Base-by-base conservation (phyloP, 371 early-diverging fungal genomes). In the Entomophthora muscae region DNA sequence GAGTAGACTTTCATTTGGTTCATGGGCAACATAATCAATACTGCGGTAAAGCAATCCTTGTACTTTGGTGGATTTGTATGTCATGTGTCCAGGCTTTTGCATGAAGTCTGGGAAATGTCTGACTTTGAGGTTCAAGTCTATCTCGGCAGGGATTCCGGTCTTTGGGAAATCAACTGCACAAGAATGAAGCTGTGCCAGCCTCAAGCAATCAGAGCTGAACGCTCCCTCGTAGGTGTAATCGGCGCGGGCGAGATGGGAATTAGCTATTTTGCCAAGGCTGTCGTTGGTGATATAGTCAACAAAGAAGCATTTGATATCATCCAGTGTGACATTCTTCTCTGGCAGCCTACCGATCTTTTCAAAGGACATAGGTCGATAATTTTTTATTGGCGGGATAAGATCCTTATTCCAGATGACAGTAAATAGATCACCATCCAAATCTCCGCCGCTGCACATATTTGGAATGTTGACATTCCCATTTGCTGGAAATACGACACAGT, bases 361-460 rank as follows among this genome's bases (percentile, higher is more conserved):
- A 42, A 42, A 42, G 17, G 42, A 42, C 83, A 88, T 84, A 0
- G 90, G 82, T 3, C 69, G 51, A 24, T 70, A 66, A 33, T 73
- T 72, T 32, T 62, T 64, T 1, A 64, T 68, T 0, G 30, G 54
- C 0, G 58, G 58, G 7, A 58, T 58, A n/a, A 65, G 65, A 28
- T 53, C 53, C 28, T 42, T 42, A 53, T 65, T 58, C 61, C 61
- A 65, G 23, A 57, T 57, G 12, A 60, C 61, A 3, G 58, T 57
- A 65, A 65, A 65, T 21, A 83, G 80, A 73, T 93, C 91, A 10
- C 93, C 91, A 67, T 93, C 93, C 17, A 93, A 67, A 73, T 93
- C 93, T 0, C 85, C 85, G 28, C 93, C 93, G 52, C 84, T 80
- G 57, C 84, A 81, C 83, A 84, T 82, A 64, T 84, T 84, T 0